Evolutionary conservation across 768 basidiomycete species (phyloP).

Genomic region (Lepiota brunneoincarnata): DNA sequence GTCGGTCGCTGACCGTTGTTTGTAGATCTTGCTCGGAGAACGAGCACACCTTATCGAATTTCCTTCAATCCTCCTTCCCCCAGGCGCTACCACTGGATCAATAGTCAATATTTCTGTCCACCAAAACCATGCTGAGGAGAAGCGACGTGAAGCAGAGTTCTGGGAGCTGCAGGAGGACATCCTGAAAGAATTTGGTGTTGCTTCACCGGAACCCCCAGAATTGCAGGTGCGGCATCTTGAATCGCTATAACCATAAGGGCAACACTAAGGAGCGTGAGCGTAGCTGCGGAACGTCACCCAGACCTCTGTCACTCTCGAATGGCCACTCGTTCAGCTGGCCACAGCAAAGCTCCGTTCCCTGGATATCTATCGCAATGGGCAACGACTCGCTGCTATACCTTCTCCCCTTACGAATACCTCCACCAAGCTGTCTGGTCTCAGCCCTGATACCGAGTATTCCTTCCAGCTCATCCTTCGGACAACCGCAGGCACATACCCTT

Average conservation of each 20-base stretch:
- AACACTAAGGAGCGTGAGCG: neutral
- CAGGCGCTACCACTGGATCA: slow-evolving; percentile 89
- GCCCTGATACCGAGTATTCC: slow-evolving; percentile 80
- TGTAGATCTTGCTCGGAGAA: slow-evolving; percentile 87
- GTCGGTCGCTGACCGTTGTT: neutral
- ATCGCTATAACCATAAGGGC: neutral
- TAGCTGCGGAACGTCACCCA: slow-evolving; percentile 93
- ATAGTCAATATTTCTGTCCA: slow-evolving; percentile 97
- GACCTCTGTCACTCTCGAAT: slow-evolving; percentile 95
- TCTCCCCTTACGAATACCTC: slow-evolving; percentile 82
- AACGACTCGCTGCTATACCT: slow-evolving; percentile 84
- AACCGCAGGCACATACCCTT: slow-evolving; percentile 86
- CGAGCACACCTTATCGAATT: slow-evolving; percentile 97
- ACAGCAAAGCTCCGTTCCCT: slow-evolving; percentile 83
- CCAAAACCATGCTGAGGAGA: slow-evolving; percentile 83
- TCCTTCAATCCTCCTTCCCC: slow-evolving; percentile 91
- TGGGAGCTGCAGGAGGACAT: slow-evolving; percentile 84
- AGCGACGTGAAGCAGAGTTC: slow-evolving; percentile 77
- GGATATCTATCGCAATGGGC: slow-evolving; percentile 90
- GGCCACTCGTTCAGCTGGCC: slow-evolving; percentile 84
- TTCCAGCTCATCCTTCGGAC: slow-evolving; percentile 96
- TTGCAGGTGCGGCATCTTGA: slow-evolving; percentile 72
- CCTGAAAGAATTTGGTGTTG: slow-evolving; percentile 65
- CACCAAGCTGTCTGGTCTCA: slow-evolving; percentile 81
- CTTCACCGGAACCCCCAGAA: slow-evolving; percentile 67